Base-by-base conservation (phyloP, 225 moss, liverwort and hornwort genomes). In the Marchantia polymorpha region DNA sequence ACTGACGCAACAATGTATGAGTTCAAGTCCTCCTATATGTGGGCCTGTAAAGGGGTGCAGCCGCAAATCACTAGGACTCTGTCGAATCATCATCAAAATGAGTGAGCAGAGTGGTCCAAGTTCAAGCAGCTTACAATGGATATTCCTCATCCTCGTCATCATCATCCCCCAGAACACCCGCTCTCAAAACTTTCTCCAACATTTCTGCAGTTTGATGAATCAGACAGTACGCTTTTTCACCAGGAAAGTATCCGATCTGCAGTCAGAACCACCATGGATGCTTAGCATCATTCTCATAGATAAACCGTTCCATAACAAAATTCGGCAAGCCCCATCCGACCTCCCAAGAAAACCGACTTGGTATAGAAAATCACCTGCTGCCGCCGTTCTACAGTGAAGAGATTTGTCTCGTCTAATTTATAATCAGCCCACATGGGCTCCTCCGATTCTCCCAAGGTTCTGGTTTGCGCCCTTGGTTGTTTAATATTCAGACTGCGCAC, bases 121-220 rank as follows among this genome's bases (percentile, higher is more conserved):
- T 82, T 84, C 84, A 86, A 89, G 88, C 84, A 83, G 89, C 94
- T 94, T 97, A 97, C 96, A 88, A 90, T 83, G 96, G 94, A 84
- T 85, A 94, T 90, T 94, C 93, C 88, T 91, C 91, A 10, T 92
- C 91, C 65, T 86, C 90, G 79, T 94, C 92, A 81, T 91, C 91
- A 86, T 94, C 97, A 88, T 97, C 94, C 75, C 97, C 97, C 31
- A 97, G 88, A 52, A 97, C 97, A 55, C 97, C 97, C 61, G 86
- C 90, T 83, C 97, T 90, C 84, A 97, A 84, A 47, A 97, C 92
- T 81, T 91, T 90, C 78, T 91, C 92, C 80, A 97, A 81, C 87
- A 94, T 90, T 79, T 94, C 91, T 79, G 94, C 91, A 61, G 97
- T 97, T 86, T 97, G 96, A 87, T 97, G 96, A 68, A 93, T 94